A percentile compares a stretch with the other conserved stretches of the same genome.
Evolutionary conservation across 2,329 filamentous ascomycete genomes (phyloP).

Genomic region (Hymenotorrendiella dingleyae): DNA sequence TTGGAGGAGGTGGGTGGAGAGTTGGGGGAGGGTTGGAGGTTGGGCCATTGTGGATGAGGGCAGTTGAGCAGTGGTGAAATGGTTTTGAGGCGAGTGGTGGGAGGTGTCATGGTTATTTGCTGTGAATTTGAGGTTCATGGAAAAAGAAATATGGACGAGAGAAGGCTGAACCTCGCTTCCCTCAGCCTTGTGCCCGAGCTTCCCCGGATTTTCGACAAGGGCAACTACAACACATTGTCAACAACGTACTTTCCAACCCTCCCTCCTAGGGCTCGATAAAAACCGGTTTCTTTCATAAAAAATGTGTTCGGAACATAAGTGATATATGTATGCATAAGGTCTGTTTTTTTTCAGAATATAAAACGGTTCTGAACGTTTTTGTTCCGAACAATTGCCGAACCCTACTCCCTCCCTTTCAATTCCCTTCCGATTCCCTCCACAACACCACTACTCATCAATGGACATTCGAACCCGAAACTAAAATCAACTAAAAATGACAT

Average conservation of each 20-base stretch:
- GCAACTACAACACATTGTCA: conserved; percentile 12
- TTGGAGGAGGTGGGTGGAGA: conserved; percentile 17
- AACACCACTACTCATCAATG: too few relatives aligned
- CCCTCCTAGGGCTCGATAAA: too few relatives aligned
- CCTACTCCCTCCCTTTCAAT: too few relatives aligned
- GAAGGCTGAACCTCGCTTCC: conserved; percentile 17
- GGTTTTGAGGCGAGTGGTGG: background rate
- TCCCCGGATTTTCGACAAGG: conserved; percentile 7
- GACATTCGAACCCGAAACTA: background rate
- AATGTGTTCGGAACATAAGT: too few relatives aligned
- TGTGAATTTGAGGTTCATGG: background rate
- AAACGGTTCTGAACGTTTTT: too few relatives aligned
- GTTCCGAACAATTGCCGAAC: too few relatives aligned
- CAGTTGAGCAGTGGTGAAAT: background rate
- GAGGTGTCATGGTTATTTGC: background rate
- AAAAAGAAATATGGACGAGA: background rate
- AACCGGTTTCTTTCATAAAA: too few relatives aligned
- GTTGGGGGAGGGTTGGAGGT: conserved; percentile 14
- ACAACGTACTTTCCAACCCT: too few relatives aligned
- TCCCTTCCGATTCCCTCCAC: background rate
- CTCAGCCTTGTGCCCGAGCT: conserved; percentile 14
- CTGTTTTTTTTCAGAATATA: too few relatives aligned
- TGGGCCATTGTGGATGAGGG: conserved; percentile 2
- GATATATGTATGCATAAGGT: too few relatives aligned
- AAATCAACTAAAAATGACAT: conserved; percentile 46